A percentile compares a stretch with the other conserved stretches of the same genome.
These are phyloP conservation scores for Aspergillus sparsus DNA, from an alignment of 495 filamentous ascomycete species.

Conservation along the genomic window DNA sequence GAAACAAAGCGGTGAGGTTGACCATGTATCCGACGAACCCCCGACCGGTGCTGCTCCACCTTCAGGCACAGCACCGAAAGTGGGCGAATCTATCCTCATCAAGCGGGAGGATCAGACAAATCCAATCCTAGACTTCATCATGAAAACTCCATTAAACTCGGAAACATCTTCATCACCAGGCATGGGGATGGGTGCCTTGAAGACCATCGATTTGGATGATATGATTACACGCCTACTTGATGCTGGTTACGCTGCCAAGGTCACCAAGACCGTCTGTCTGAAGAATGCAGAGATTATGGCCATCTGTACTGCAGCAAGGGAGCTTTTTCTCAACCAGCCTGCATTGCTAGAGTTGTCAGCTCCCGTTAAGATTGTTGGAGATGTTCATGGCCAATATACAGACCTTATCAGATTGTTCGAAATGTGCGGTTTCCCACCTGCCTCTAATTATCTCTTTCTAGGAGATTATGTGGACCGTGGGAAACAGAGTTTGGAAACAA, in stretches of 20 bases:
- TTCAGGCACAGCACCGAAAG: constrained; percentile 52
- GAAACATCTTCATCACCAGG: constrained; percentile 46
- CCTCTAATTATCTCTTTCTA: constrained; percentile 91
- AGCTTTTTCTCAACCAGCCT: constrained; percentile 89
- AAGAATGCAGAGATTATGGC: constrained; percentile 97
- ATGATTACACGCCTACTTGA: constrained; percentile 95
- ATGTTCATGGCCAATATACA: constrained; percentile 97
- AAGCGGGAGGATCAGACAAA: constrained; percentile 73
- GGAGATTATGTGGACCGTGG: constrained; percentile 98
- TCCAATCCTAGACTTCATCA: constrained; percentile 55
- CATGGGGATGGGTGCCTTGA: constrained; percentile 68
- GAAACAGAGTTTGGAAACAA: constrained; percentile 97
- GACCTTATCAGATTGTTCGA: constrained; percentile 98
- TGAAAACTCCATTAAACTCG: constrained; percentile 38
- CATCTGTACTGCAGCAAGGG: constrained; percentile 82
- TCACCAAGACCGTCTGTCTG: constrained; percentile 93
- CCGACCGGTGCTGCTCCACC: constrained; percentile 58
- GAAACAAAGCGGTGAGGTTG: constrained; percentile 86
- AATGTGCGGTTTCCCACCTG: constrained; percentile 97
- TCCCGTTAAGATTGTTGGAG: constrained; percentile 98
- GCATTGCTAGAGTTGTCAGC: constrained; percentile 88
- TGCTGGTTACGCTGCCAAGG: constrained; percentile 92
- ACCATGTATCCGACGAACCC: constrained; percentile 91
- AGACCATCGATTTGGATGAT: constrained; percentile 91
- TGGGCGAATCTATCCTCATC: constrained; percentile 64